Evolutionary conservation across 768 basidiomycete genomes (phyloP).

Genomic region (Macrolepiota fuliginosa): DNA sequence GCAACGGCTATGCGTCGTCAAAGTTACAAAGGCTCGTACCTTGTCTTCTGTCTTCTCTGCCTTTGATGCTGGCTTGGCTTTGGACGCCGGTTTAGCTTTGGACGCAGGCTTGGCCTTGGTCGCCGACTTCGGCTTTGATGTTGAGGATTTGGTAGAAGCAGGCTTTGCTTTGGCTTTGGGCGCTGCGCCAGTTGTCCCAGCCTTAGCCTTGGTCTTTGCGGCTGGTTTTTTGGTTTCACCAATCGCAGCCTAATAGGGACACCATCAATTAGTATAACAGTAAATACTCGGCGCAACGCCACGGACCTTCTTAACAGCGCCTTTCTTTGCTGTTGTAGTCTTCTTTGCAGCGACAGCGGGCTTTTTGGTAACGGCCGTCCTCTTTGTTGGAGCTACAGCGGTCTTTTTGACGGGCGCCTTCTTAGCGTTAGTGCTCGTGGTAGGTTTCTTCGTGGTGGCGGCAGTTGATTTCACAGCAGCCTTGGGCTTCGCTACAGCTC

Average conservation of each 20-base stretch:
- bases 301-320: conserved; percentile 54
- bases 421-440: conserved; percentile 20
- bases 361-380: conserved; percentile 22
- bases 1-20: conserved; percentile 18
- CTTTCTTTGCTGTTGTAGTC: conserved; percentile 30
- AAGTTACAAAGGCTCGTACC: conserved; percentile 18
- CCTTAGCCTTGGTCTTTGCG: conserved; percentile 27
- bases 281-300: background rate
- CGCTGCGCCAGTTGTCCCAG: conserved; percentile 21
- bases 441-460: conserved; percentile 24
- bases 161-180: conserved; percentile 32
- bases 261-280: background rate
- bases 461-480: conserved; percentile 14
- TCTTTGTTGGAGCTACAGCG: conserved; percentile 11
- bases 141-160: conserved; percentile 19
- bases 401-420: conserved; percentile 17
- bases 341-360: conserved; percentile 18
- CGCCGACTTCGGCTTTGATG: conserved; percentile 25
- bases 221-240: conserved; percentile 37
- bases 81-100: conserved; percentile 19
- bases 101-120: conserved; percentile 28
- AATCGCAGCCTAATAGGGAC: conserved; percentile 29
- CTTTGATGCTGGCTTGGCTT: conserved; percentile 30
- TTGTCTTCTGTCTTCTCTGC: conserved; percentile 23
- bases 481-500: conserved; percentile 14